Evolutionary conservation across 2,329 filamentous ascomycete genomes (phyloP).

Genomic region (Chalaropsis thielavioides): DNA sequence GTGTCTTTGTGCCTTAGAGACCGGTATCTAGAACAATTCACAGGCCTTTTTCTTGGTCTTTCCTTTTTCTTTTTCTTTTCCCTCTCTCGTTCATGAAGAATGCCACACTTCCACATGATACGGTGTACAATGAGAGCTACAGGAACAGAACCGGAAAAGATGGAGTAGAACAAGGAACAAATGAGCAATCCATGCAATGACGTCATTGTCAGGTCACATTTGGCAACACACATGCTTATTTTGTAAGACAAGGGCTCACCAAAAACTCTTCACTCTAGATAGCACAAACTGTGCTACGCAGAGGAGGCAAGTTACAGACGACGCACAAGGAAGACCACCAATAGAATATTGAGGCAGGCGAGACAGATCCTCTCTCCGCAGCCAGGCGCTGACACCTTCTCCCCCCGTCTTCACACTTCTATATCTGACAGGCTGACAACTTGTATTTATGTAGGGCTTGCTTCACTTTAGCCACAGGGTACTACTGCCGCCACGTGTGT

Average conservation of each 20-base stretch:
- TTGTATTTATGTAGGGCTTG: neutral
- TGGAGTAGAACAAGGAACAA: neutral
- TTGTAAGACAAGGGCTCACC: neutral
- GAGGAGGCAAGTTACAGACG: neutral
- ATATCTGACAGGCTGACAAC: neutral
- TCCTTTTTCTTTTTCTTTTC: neutral
- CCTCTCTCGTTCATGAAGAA: neutral
- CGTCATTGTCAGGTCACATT: neutral
- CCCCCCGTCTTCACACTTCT: no score
- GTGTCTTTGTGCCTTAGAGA: neutral
- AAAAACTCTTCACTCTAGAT: neutral
- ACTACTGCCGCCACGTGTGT: neutral
- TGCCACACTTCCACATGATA: neutral
- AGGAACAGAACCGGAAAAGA: neutral
- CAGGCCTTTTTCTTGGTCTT: neutral
- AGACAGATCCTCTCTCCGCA: neutral
- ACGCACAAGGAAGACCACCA: neutral
- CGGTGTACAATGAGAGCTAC: neutral
- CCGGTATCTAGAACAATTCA: neutral
- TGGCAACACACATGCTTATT: neutral
- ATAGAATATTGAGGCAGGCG: neutral
- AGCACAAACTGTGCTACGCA: neutral
- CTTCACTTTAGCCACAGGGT: neutral
- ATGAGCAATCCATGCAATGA: neutral
- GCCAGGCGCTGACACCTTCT: neutral